A percentile compares a stretch with the other conserved stretches of the same genome.
phyloP scores from a whole-genome alignment of 2,329 filamentous ascomycete genomes.

The Cadophora luteo-olivacea region DNA sequence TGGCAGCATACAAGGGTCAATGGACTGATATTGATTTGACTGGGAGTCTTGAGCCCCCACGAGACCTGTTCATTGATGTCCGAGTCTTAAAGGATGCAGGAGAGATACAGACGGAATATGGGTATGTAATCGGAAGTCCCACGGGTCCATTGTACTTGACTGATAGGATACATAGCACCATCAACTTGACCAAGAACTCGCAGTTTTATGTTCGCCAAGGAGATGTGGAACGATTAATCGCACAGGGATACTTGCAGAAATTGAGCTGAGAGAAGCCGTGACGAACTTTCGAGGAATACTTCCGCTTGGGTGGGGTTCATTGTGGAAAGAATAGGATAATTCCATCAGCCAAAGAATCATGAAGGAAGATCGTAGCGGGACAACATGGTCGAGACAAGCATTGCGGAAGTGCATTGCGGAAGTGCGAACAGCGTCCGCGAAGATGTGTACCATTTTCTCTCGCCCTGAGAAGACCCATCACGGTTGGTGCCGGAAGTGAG shows the following conservation, averaged over 20 bases:
- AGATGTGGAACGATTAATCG: constrained; percentile 92
- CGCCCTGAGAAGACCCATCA: constrained; percentile 1
- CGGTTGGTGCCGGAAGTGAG: constrained; percentile 22
- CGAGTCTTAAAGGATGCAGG: constrained; percentile 95
- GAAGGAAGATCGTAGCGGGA: neutral
- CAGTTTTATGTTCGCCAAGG: constrained; percentile 97
- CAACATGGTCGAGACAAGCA: constrained; percentile 20
- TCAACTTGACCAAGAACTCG: constrained; percentile 96
- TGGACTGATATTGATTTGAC: constrained; percentile 98
- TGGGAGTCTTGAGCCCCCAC: constrained; percentile 90
- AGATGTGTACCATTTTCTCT: neutral
- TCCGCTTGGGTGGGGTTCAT: constrained; percentile 1
- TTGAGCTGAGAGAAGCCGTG: constrained; percentile 66
- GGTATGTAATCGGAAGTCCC: constrained; percentile 61
- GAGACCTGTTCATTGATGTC: constrained; percentile 96
- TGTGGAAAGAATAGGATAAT: constrained; percentile 14
- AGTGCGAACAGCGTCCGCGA: constrained; percentile 19
- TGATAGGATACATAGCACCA: constrained; percentile 65
- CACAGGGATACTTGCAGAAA: constrained; percentile 93
- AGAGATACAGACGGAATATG: constrained; percentile 99
- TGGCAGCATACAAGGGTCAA: constrained; percentile 96
- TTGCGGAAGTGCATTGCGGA: constrained; percentile 17
- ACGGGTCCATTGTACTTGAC: constrained; percentile 4
- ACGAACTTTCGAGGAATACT: constrained; percentile 5
- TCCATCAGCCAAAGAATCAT: neutral